A percentile compares a stretch with the other conserved stretches of the same genome.
Conservation (phyloP, 1,139 yeast genomes). For the Pichia cactophila region DNA sequence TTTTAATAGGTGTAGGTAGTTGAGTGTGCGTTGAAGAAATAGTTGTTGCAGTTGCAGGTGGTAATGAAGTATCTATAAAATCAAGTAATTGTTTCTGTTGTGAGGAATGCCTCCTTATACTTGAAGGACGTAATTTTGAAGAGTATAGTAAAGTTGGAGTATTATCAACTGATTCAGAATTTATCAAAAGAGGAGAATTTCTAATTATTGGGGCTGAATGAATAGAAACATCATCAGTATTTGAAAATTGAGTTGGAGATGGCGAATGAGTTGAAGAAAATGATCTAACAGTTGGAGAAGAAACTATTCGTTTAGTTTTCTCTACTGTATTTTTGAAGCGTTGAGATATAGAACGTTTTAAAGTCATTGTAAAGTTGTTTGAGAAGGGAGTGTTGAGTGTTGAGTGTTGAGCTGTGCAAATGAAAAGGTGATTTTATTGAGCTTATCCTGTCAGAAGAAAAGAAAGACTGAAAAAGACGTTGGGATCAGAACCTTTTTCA, state of each 20-base stretch:
- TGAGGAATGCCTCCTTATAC: slow-evolving; percentile 7
- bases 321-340: slow-evolving; percentile 14
- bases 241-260: background rate
- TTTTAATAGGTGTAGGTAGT: background rate
- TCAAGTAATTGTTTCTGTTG: slow-evolving; percentile 5
- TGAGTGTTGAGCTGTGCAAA: too few relatives aligned
- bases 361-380: slow-evolving; percentile 3
- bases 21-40: background rate
- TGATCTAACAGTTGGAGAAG: slow-evolving; percentile 2
- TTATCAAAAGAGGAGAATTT: background rate
- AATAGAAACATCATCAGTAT: background rate
- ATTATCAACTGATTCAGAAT: background rate
- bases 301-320: slow-evolving; percentile 17
- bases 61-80: slow-evolving; percentile 7
- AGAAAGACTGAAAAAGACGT: background rate
- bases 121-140: slow-evolving; percentile 3
- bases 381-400: background rate
- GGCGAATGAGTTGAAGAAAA: background rate
- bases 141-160: slow-evolving; percentile 9
- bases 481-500: background rate
- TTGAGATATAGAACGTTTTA: slow-evolving; percentile 18
- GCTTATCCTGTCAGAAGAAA: background rate
- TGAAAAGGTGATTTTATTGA: background rate
- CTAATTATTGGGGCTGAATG: background rate
- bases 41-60: background rate